These are phyloP conservation scores for Dothistroma septosporum DNA, from an alignment of 2,329 filamentous ascomycete species.

Conservation along the genomic window DNA sequence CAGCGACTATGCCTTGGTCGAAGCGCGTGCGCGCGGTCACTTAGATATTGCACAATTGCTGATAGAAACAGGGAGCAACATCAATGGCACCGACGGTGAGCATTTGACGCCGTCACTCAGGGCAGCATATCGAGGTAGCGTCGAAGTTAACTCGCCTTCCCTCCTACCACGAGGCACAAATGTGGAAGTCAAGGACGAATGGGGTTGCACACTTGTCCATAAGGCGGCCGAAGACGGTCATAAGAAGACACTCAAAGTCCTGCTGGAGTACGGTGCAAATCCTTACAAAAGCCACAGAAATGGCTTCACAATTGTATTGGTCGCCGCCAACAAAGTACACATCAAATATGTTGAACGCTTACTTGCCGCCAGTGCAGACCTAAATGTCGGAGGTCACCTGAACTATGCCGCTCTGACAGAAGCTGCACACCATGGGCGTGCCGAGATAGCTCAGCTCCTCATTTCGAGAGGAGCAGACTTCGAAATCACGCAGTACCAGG, in stretches of 20 bases:
- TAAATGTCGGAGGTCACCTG: constrained; percentile 3
- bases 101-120: neutral
- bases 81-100: neutral
- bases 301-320: constrained; percentile 1
- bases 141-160: neutral
- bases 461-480: constrained; percentile 2
- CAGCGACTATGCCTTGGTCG: neutral
- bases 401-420: constrained; percentile 3
- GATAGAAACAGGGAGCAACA: neutral
- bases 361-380: constrained; percentile 4
- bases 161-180: neutral
- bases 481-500: neutral
- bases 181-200: neutral
- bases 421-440: constrained; percentile 4
- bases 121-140: neutral
- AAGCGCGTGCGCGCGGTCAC: neutral
- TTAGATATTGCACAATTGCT: neutral
- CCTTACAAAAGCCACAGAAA: neutral
- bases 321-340: constrained; percentile 2
- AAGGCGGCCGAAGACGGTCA: neutral
- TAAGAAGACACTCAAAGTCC: neutral
- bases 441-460: constrained; percentile 3
- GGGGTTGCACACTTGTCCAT: neutral
- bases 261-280: neutral
- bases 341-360: constrained; percentile 2